Conservation (phyloP, 192 early-diverging fungal genomes). For the Coemansia sp. region DNA sequence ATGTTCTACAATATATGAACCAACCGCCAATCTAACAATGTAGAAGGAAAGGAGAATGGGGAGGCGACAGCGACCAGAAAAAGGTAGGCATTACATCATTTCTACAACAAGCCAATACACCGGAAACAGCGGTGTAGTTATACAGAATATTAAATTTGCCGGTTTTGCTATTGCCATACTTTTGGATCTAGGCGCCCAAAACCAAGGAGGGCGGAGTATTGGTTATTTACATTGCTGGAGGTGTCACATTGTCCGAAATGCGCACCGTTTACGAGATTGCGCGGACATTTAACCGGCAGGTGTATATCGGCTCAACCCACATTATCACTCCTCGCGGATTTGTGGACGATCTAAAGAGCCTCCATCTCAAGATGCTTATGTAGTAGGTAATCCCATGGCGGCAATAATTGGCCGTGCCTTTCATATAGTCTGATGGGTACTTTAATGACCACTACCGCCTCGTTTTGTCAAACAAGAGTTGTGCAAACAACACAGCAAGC, state of each 20-base stretch:
- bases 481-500: slow-evolving; percentile 16
- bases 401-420: background rate
- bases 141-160: background rate
- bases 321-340: slow-evolving; percentile 54
- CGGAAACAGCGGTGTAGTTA: background rate
- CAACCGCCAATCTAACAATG: background rate
- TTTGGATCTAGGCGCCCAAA: background rate
- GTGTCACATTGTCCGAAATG: slow-evolving; percentile 54
- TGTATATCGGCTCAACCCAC: slow-evolving; percentile 57
- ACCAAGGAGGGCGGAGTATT: slow-evolving; percentile 24
- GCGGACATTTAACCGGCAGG: slow-evolving; percentile 33
- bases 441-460: background rate
- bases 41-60: slow-evolving; percentile 7
- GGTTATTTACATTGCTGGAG: slow-evolving; percentile 54
- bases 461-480: slow-evolving; percentile 20
- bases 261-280: slow-evolving; percentile 54
- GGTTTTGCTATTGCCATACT: background rate
- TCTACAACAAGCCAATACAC: background rate
- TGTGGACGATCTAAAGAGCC: slow-evolving; percentile 44
- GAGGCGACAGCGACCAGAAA: background rate
- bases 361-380: slow-evolving; percentile 36
- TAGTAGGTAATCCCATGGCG: background rate
- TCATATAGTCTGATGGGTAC: too few relatives aligned
- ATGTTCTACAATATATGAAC: background rate
- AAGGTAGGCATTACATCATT: background rate